These are phyloP conservation scores for Candida michaelii DNA, from an alignment of 805 yeast genomes.

Conservation along the genomic window DNA sequence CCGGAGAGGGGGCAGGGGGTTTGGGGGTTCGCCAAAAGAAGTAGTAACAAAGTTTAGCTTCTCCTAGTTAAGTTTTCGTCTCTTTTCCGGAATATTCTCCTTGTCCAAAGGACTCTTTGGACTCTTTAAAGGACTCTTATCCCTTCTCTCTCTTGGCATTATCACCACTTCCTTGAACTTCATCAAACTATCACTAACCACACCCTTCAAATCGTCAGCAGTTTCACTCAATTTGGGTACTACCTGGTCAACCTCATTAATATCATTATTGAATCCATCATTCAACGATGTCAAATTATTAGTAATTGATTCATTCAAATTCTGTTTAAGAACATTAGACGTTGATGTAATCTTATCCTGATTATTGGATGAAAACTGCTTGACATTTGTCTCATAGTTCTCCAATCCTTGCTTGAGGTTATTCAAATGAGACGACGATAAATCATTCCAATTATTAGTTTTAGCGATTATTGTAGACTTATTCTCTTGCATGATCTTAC, in stretches of 20 bases:
- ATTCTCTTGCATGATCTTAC: conserved; percentile 11
- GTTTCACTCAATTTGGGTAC: not conserved
- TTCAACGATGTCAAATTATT: conserved; percentile 10
- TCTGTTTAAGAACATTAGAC: conserved; percentile 7
- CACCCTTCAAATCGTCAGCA: not conserved
- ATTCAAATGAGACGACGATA: not conserved
- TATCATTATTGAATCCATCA: not conserved
- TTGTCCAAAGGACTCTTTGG: conserved; percentile 11
- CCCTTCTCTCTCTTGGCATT: conserved; percentile 4
- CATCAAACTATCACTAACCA: not conserved
- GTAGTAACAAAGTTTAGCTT: too few relatives aligned
- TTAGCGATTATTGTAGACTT: conserved; percentile 7
- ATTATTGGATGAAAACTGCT: conserved; percentile 8
- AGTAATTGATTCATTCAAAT: conserved; percentile 7
- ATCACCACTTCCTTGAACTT: conserved; percentile 3
- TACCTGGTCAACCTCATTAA: not conserved
- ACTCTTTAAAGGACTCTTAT: conserved; percentile 8
- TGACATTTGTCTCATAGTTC: conserved; percentile 9
- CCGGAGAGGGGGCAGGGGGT: too few relatives aligned
- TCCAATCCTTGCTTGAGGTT: conserved; percentile 7
- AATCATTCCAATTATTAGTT: conserved; percentile 8
- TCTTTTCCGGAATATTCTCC: conserved; percentile 14
- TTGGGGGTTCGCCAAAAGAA: too few relatives aligned
- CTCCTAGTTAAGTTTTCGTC: conserved; percentile 15
- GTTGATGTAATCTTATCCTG: conserved; percentile 9